Base-by-base conservation (phyloP, 208 protist genomes). In the Trypanosoma mega region DNA sequence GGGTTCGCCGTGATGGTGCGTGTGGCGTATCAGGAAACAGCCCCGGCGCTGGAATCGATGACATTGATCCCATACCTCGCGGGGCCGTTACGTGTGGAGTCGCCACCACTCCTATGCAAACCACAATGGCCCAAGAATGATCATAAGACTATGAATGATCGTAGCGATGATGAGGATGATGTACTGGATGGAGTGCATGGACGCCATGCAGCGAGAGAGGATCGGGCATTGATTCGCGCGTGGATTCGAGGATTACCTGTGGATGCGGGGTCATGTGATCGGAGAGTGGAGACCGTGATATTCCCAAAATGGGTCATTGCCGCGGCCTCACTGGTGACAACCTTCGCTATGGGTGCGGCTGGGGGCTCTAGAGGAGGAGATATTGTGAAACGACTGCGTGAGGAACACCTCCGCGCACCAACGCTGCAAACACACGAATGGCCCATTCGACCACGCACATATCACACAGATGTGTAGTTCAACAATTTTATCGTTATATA, bases 261-360 rank as follows among this genome's bases (percentile, higher is more conserved):
- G 2, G 34, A 43, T 57, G 33, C 51, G 2, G 51, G 36, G 3
- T 16, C 31, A 8, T 24, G 27, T 16, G 45, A 18, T 27, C 11
- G 16, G 18, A 14, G 2, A 46, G 3, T 29, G 8, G 1, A 4
- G 23, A 1, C 6, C 21, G 45, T 30, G 21, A 31, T 37, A 29
- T 57, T 57, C 45, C 51, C 51, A n/a, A 44, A 14, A 21, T 57
- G 51, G 51, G 4, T 37, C 6, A 41, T 57, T 45, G 51, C 51
- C n/a, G 51, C 51, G n/a, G 12, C 45, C 3, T 57, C 51, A 29
- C 34, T 57, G 16, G n/a, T 45, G 0, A 29, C 51, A 20, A 46
- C 51, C 33, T 57, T 57, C 16, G 51, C 33, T 21, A 16, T 57
- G 41, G 51, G 18, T 9, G 30, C 51, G 26, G 33, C 20, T 26